These are phyloP conservation scores for Pseudozyma sp. DNA, from an alignment of 1,284 basidiomycete species.

Conservation along the genomic window DNA sequence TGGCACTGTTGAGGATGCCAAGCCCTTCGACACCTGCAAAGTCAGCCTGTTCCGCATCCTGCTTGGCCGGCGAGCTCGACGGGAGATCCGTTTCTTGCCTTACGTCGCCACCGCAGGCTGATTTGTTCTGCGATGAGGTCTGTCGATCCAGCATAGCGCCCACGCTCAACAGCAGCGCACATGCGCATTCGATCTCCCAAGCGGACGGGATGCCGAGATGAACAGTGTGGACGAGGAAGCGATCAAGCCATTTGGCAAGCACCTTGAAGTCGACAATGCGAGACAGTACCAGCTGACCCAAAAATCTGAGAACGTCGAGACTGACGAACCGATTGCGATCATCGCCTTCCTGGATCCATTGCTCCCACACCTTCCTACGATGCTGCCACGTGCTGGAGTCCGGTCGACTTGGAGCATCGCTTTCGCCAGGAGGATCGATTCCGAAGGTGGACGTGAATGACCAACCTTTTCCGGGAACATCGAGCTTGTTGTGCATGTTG, in stretches of 20 bases:
- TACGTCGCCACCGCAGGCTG: too few relatives aligned
- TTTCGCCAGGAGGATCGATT: background rate
- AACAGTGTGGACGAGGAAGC: slow-evolving; percentile 54
- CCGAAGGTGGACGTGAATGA: background rate
- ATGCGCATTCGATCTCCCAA: slow-evolving; percentile 60
- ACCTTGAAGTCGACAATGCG: slow-evolving; percentile 10
- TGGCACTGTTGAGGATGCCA: slow-evolving; percentile 9
- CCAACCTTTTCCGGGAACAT: slow-evolving; percentile 10
- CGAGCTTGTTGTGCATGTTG: slow-evolving; percentile 19
- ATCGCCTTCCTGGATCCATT: slow-evolving; percentile 23
- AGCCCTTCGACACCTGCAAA: background rate
- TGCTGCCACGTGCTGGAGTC: slow-evolving; percentile 8
- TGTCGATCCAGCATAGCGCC: slow-evolving; percentile 42
- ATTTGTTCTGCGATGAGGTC: background rate
- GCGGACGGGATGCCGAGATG: slow-evolving; percentile 52
- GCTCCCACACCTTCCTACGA: slow-evolving; percentile 6
- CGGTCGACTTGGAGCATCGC: background rate
- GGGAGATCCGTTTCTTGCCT: too few relatives aligned
- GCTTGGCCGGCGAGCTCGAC: background rate
- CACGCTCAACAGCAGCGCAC: slow-evolving; percentile 53
- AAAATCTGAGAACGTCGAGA: slow-evolving; percentile 27
- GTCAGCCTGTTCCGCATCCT: too few relatives aligned
- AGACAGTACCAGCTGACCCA: slow-evolving; percentile 44
- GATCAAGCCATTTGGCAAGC: slow-evolving; percentile 48
- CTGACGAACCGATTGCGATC: slow-evolving; percentile 19